phyloP scores from a whole-genome alignment of 2,329 filamentous ascomycete species.

The Fusarium sororula region DNA sequence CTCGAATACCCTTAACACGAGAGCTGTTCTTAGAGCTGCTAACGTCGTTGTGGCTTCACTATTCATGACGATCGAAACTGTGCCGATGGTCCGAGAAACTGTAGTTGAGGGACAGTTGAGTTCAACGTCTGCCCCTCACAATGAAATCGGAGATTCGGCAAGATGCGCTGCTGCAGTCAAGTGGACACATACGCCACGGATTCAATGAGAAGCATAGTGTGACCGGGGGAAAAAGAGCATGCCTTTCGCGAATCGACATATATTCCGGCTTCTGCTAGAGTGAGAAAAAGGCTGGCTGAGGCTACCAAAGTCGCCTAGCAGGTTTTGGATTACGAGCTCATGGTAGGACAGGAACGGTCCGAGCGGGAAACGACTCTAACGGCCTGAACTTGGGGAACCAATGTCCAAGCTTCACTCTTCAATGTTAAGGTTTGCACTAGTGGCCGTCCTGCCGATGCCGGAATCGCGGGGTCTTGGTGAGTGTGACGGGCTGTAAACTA shows the following conservation, averaged over 20 bases:
- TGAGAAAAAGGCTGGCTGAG: not conserved
- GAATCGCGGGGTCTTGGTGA: not conserved
- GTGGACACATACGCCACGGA: not conserved
- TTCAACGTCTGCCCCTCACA: too few relatives aligned
- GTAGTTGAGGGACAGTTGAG: not conserved
- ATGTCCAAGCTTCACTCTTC: not conserved
- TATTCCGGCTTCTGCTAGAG: fast-evolving
- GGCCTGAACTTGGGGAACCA: not conserved
- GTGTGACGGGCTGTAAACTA: not conserved
- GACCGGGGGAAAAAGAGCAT: not conserved
- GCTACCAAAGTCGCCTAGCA: not conserved
- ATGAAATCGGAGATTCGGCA: not conserved
- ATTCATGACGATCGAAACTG: too few relatives aligned
- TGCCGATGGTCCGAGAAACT: fast-evolving
- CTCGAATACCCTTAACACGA: too few relatives aligned
- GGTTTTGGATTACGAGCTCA: not conserved
- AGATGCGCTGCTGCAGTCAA: not conserved
- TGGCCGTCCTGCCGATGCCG: not conserved
- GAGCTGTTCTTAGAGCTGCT: too few relatives aligned
- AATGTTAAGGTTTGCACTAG: not conserved
- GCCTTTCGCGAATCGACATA: not conserved
- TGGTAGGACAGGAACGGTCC: not conserved
- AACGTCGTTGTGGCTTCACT: not conserved
- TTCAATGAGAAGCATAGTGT: not conserved
- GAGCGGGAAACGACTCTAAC: not conserved